These are phyloP conservation scores for Arachnomyces sp. DNA, from an alignment of 2,329 filamentous ascomycete genomes.

Conservation along the genomic window DNA sequence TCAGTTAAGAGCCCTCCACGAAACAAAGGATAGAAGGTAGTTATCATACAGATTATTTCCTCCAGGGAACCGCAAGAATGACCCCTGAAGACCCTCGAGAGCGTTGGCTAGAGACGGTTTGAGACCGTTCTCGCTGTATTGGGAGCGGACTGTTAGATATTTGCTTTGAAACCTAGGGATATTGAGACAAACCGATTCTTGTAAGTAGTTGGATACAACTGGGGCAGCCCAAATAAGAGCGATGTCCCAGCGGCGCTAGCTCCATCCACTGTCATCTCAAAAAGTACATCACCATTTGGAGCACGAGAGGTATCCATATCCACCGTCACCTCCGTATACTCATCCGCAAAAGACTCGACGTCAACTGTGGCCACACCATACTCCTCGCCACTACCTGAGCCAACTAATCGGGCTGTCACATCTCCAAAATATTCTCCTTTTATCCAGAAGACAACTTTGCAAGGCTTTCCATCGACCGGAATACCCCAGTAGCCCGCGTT, in stretches of 20 bases:
- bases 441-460: constrained; percentile 24
- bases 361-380: constrained; percentile 21
- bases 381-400: constrained; percentile 15
- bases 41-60: constrained; percentile 57
- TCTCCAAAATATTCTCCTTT: constrained; percentile 19
- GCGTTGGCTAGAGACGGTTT: constrained; percentile 48
- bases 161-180: too few relatives aligned
- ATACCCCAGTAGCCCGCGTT: constrained; percentile 34
- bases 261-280: too few relatives aligned
- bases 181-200: constrained; percentile 1
- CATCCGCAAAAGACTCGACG: constrained; percentile 13
- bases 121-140: constrained; percentile 47
- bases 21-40: constrained; percentile 11
- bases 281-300: too few relatives aligned
- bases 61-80: constrained; percentile 58
- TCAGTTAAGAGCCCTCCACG: constrained; percentile 1
- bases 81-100: constrained; percentile 45
- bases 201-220: too few relatives aligned
- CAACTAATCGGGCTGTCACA: constrained; percentile 19
- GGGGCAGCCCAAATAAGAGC: constrained; percentile 20
- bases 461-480: constrained; percentile 18
- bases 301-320: too few relatives aligned
- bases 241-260: constrained; percentile 12
- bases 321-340: constrained; percentile 37
- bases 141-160: too few relatives aligned